Conservation (phyloP, 1,284 basidiomycete species). For the Ganoderma sp. region DNA sequence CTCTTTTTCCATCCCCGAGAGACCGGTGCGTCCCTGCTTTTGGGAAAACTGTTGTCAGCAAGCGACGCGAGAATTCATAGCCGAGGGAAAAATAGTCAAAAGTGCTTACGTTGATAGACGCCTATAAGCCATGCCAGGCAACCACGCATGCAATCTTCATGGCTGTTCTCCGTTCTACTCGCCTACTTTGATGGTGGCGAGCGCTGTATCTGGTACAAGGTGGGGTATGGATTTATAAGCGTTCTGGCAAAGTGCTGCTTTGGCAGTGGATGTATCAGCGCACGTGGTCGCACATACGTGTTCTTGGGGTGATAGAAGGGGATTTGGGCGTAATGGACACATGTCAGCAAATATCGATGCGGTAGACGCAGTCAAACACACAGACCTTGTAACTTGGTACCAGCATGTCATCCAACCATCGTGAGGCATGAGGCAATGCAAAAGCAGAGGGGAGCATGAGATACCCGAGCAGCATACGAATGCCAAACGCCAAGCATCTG, state of each 20-base stretch:
- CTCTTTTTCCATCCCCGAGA: not conserved
- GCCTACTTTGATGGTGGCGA: not conserved
- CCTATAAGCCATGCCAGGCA: not conserved
- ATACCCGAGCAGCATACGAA: too few relatives aligned
- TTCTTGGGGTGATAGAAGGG: not conserved
- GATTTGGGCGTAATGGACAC: not conserved
- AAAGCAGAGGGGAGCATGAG: too few relatives aligned
- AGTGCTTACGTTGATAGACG: not conserved
- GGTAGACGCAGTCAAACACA: not conserved
- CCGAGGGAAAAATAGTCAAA: constrained; percentile 2
- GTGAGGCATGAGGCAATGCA: too few relatives aligned
- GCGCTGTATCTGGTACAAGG: not conserved
- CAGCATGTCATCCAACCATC: too few relatives aligned
- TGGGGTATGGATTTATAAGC: not conserved
- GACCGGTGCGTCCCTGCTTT: not conserved
- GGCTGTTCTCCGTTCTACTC: not conserved
- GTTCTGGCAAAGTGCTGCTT: not conserved
- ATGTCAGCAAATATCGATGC: not conserved
- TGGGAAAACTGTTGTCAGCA: constrained; percentile 5
- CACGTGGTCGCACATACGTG: not conserved
- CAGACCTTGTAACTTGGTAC: not conserved
- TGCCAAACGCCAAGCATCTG: too few relatives aligned
- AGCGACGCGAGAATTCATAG: not conserved
- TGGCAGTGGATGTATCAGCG: not conserved
- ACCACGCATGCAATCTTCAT: not conserved